These are phyloP conservation scores for Trichosporon sp. DNA, from an alignment of 1,284 basidiomycete genomes.

Conservation along the genomic window DNA sequence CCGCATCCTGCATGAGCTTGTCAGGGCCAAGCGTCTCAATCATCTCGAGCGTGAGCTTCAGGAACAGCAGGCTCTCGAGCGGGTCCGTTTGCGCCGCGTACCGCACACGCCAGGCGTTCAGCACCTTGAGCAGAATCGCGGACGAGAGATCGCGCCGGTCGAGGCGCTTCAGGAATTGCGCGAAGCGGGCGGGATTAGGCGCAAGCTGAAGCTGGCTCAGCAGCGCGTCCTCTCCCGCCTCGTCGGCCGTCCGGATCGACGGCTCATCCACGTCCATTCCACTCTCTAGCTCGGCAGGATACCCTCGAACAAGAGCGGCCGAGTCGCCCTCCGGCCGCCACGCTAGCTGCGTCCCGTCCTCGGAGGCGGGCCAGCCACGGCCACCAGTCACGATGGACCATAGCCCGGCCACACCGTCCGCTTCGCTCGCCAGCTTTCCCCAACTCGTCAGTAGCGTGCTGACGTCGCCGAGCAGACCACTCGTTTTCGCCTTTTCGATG, in stretches of 20 bases:
- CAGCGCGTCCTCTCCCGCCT: constrained; percentile 51
- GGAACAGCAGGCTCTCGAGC: constrained; percentile 55
- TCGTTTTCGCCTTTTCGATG: constrained; percentile 56
- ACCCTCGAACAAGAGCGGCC: constrained; percentile 13
- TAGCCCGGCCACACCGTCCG: constrained; percentile 58
- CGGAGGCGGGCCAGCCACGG: constrained; percentile 42
- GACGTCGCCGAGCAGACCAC: constrained; percentile 50
- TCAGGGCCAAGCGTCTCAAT: constrained; percentile 63
- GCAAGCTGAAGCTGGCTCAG: constrained; percentile 63
- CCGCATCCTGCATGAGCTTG: constrained; percentile 64
- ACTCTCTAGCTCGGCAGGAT: constrained; percentile 13
- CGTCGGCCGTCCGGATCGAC: not conserved
- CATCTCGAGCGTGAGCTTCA: constrained; percentile 74
- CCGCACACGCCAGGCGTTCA: constrained; percentile 63
- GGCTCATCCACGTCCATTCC: constrained; percentile 17
- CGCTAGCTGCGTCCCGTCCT: constrained; percentile 30
- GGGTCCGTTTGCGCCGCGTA: constrained; percentile 45
- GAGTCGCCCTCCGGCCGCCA: constrained; percentile 14
- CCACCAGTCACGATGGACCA: constrained; percentile 60
- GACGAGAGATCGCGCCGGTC: constrained; percentile 65
- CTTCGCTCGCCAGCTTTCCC: constrained; percentile 60
- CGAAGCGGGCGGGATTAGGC: constrained; percentile 67
- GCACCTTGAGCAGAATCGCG: constrained; percentile 64
- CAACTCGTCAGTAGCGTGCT: constrained; percentile 63
- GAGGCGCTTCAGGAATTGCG: constrained; percentile 60